Base-by-base conservation (phyloP, 169 alveolate genomes). In the Blepharisma undulans region DNA sequence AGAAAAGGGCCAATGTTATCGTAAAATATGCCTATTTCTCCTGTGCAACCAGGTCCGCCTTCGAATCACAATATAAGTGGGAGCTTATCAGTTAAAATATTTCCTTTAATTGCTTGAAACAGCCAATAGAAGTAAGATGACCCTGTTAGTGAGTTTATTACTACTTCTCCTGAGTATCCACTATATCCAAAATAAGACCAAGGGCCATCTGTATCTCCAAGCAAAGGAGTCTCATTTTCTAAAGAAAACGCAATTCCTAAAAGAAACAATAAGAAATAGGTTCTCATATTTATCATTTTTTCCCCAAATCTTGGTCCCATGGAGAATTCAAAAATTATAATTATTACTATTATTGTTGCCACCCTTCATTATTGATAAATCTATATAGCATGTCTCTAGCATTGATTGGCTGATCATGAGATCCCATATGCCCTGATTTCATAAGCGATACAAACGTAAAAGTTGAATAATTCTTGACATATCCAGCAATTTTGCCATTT, bases 341-440 rank as follows among this genome's bases (percentile, higher is more conserved):
- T 48, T 48, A 48, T 48, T 48, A 48, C 66, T 48, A 48, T 48
- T 48, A 48, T 18, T 48, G 66, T 18, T 48, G 66, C 90, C 90
- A 86, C 6, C 84, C 72, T 25, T 66, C 34, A 32, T 86, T 60
- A 22, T 29, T 60, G 29, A 92, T 76, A 71, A 94, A 89, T 32
- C 85, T 92, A 10, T 36, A 18, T 16, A 92, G 72, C 96, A 94
- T 92, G 14, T 89, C 76, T n/a, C 82, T 33, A 16, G 94, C 78
- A 79, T 22, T 61, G n/a, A 30, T 92, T n/a, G 94, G 92, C 84
- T 95, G 94, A 66, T 92, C 94, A 33, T 29, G 60, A 18, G 97
- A 94, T 21, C 89, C 95, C 91, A 92, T 48, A 89, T 93, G 96
- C 8, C 97, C 97, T 74, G 97, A 88, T 32, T 93, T 91, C 72